phyloP scores from a whole-genome alignment of 1,284 basidiomycete species.

The Malassezia globosa region DNA sequence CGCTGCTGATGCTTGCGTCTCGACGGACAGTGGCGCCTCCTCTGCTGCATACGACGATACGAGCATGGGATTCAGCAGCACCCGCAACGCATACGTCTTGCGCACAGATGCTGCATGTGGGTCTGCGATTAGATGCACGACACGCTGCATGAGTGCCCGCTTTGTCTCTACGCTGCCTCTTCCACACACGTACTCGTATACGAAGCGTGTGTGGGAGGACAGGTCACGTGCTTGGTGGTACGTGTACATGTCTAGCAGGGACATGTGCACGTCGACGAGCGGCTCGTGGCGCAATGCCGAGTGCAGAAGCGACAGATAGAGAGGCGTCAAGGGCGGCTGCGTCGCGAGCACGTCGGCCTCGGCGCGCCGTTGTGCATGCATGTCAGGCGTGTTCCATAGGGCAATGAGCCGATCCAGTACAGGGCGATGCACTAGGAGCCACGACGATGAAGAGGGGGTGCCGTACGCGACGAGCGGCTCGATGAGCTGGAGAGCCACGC shows the following conservation, averaged over 20 bases:
- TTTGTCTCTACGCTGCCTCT: constrained; percentile 57
- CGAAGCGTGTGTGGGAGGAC: constrained; percentile 69
- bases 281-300: constrained; percentile 54
- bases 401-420: constrained; percentile 44
- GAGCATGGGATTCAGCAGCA: constrained; percentile 78
- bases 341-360: constrained; percentile 25
- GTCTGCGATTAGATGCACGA: constrained; percentile 72
- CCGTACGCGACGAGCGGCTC: constrained; percentile 62
- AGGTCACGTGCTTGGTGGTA: constrained; percentile 68
- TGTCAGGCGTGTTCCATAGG: constrained; percentile 44
- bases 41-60: constrained; percentile 57
- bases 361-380: constrained; percentile 26
- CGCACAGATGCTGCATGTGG: constrained; percentile 59
- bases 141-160: constrained; percentile 70
- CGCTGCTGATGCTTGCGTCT: no score
- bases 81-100: constrained; percentile 75
- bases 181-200: constrained; percentile 71
- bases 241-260: constrained; percentile 71
- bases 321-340: constrained; percentile 49
- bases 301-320: constrained; percentile 58
- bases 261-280: constrained; percentile 77
- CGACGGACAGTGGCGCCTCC: constrained; percentile 1
- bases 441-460: constrained; percentile 53
- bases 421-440: constrained; percentile 53
- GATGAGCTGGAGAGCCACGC: constrained; percentile 58